Percentiles rank a stretch among this genome's conserved stretches.
These are phyloP conservation scores for Alternaria brassicae DNA, from an alignment of 2,329 filamentous ascomycete species.

Conservation along the genomic window DNA sequence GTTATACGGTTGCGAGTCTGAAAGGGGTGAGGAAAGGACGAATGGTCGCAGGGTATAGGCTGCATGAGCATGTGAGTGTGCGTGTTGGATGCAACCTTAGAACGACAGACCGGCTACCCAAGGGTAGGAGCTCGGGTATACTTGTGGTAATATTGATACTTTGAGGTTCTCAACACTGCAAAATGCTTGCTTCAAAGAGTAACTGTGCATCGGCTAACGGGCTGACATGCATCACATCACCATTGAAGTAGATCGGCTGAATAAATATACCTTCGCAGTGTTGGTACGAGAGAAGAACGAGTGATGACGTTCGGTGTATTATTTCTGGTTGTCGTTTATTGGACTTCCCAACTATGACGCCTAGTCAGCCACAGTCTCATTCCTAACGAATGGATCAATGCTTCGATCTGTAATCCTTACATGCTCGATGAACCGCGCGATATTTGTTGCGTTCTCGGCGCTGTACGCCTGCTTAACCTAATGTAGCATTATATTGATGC, in stretches of 20 bases:
- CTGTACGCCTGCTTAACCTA: slow-evolving; percentile 63
- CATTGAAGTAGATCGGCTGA: not conserved
- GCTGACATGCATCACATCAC: not conserved
- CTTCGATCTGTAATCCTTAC: slow-evolving; percentile 58
- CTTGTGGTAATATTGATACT: not conserved
- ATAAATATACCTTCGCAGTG: not conserved
- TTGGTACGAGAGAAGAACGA: not conserved
- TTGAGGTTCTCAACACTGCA: slow-evolving; percentile 8
- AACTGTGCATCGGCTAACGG: not conserved
- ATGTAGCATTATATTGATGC: slow-evolving; percentile 65
- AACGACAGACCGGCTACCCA: not conserved
- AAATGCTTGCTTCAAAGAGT: not conserved
- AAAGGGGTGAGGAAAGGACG: not conserved
- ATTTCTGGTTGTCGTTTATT: not conserved
- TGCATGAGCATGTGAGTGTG: not conserved
- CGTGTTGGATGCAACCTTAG: not conserved
- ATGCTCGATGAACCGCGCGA: slow-evolving; percentile 66
- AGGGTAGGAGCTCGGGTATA: not conserved
- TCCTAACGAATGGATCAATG: slow-evolving; percentile 62
- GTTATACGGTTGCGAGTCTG: not conserved
- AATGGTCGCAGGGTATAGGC: slow-evolving; percentile 1
- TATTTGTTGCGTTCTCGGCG: slow-evolving; percentile 56
- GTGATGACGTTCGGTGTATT: not conserved
- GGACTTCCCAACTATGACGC: not conserved
- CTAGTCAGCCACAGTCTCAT: slow-evolving; percentile 15